A percentile compares a stretch with the other conserved stretches of the same genome.
phyloP scores from a whole-genome alignment of 352 stramenopile genomes.

The Thraustochytrium sp. region DNA sequence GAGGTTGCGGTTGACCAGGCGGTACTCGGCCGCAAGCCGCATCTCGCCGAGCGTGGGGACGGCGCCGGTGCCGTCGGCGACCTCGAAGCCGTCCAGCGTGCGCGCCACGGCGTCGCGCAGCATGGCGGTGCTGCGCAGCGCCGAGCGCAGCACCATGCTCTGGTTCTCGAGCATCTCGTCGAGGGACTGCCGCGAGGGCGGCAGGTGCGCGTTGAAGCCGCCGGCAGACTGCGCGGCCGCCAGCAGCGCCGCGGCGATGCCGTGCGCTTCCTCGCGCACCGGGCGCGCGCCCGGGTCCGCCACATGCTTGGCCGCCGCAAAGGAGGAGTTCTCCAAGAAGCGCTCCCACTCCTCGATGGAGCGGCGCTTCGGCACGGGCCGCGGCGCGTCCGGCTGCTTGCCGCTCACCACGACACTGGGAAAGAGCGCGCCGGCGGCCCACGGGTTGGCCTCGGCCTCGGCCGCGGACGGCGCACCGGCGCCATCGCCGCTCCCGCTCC shows the following conservation, averaged over 20 bases:
- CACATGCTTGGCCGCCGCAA: not conserved
- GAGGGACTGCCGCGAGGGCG: not conserved
- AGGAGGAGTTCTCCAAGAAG: not conserved
- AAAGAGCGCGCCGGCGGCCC: not conserved
- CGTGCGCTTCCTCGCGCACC: not conserved
- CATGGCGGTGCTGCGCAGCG: constrained; percentile 9
- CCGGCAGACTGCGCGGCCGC: not conserved
- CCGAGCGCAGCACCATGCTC: constrained; percentile 17
- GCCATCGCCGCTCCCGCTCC: too few species aligned
- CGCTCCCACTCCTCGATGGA: constrained; percentile 26
- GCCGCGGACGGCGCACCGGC: too few species aligned
- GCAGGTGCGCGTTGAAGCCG: constrained; percentile 14
- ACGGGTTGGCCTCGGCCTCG: too few species aligned
- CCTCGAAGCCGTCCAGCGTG: not conserved
- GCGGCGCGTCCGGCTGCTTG: not conserved
- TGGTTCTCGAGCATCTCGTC: constrained; percentile 36
- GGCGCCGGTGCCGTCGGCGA: not conserved
- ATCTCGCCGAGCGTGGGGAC: constrained; percentile 31
- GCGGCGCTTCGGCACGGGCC: not conserved
- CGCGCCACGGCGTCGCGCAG: not conserved
- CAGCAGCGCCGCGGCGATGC: constrained; percentile 6
- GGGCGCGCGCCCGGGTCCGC: not conserved
- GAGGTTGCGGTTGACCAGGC: not conserved
- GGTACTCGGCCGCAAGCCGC: constrained; percentile 20
- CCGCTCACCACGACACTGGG: not conserved